Percentiles rank a stretch among this genome's conserved stretches.
Conservation (phyloP, 352 stramenopile species). For the Phytophthora aleatoria region DNA sequence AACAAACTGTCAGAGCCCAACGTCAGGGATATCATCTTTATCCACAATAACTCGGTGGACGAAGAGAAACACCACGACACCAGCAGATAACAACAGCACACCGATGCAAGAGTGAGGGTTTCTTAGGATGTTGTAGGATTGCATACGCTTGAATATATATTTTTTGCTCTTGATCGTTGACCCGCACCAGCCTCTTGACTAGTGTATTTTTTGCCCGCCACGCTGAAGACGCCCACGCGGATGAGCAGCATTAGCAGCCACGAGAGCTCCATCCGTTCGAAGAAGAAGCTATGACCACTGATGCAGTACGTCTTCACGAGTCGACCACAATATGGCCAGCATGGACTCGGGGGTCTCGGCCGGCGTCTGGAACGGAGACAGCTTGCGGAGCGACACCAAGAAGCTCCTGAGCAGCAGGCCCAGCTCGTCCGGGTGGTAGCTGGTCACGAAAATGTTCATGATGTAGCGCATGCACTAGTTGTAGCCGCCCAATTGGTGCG, state of each 20-base stretch:
- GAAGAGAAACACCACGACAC: neutral
- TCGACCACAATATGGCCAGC: constrained; percentile 45
- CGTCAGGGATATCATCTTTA: constrained; percentile 14
- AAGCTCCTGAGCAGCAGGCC: constrained; percentile 88
- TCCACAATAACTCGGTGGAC: constrained; percentile 7
- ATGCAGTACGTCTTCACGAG: constrained; percentile 46
- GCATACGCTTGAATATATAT: too few species aligned
- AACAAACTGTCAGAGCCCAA: constrained; percentile 5
- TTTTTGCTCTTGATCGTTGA: too few species aligned
- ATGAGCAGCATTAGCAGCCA: too few species aligned
- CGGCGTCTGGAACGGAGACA: constrained; percentile 48
- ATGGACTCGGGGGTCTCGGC: constrained; percentile 61
- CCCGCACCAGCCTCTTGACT: too few species aligned
- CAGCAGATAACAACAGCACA: too few species aligned
- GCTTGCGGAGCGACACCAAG: constrained; percentile 49
- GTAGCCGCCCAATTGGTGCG: constrained; percentile 94
- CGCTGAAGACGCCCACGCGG: too few species aligned
- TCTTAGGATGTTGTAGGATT: too few species aligned
- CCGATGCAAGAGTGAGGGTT: too few species aligned
- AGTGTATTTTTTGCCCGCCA: too few species aligned
- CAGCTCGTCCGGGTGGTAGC: constrained; percentile 92
- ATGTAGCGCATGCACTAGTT: constrained; percentile 95
- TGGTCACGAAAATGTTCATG: constrained; percentile 96
- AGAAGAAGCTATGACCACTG: too few species aligned
- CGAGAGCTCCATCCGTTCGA: too few species aligned